Conservation (phyloP, 1,139 yeast genomes). For the Arxiozyma telluris region DNA sequence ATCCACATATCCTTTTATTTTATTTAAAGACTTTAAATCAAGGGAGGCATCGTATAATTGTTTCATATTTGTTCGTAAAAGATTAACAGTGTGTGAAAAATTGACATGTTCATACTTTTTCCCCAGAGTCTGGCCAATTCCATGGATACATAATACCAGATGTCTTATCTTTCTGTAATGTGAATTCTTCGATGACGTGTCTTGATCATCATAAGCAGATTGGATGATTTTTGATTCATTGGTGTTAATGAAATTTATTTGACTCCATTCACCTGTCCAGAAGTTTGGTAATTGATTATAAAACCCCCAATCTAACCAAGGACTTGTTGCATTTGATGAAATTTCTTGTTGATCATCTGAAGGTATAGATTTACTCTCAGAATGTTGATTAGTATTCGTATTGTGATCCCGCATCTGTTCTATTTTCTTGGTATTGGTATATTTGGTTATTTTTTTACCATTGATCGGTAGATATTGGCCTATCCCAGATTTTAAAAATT, state of each 20-base stretch:
- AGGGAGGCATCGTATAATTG: constrained; percentile 43
- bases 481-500: constrained; percentile 23
- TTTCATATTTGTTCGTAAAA: constrained; percentile 56
- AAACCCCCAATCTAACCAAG: constrained; percentile 6
- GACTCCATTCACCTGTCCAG: constrained; percentile 15
- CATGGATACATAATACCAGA: constrained; percentile 78
- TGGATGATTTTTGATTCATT: constrained; percentile 30
- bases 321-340: background rate
- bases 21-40: constrained; percentile 33
- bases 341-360: background rate
- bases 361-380: background rate
- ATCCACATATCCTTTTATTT: constrained; percentile 21
- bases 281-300: constrained; percentile 5
- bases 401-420: background rate
- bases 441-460: constrained; percentile 12
- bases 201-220: constrained; percentile 41
- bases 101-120: constrained; percentile 71
- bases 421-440: background rate
- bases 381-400: background rate
- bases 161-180: constrained; percentile 58
- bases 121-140: constrained; percentile 87
- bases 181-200: constrained; percentile 25
- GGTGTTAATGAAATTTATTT: constrained; percentile 27
- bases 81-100: constrained; percentile 77
- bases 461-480: constrained; percentile 21